Base-by-base conservation (phyloP, 2,329 filamentous ascomycete species). In the Penicillium sp. region DNA sequence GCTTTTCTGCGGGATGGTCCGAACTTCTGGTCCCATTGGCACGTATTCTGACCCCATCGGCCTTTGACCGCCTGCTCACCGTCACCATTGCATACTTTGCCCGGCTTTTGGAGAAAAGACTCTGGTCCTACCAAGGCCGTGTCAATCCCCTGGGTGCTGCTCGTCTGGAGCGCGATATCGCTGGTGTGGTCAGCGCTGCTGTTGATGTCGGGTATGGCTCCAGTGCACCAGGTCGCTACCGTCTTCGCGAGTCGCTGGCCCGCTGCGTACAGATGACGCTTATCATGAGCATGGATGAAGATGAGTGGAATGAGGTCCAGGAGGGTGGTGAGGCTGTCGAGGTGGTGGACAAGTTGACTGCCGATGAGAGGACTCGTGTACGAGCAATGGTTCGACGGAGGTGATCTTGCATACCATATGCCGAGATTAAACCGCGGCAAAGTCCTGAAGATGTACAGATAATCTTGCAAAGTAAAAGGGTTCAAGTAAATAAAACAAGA, bases 201-300 rank as follows among this genome's bases (percentile, higher is more conserved):
- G 62, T 69, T 14, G 64, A 66, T 39, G 55, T 65, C 2, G 61
- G 57, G 14, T 58, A 55, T 39, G 51, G 54, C 4, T 43, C 57
- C n/a, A 53, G 54, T 2, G 55, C 51, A 2, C 52, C 60, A 6
- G 61, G 56, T 3, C 80, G 84, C 55, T 95, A 94, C 59, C 77
- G 77, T 1, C 75, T 92, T 23, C 73, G 86, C 20, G 88, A 94
- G 56, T 66, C 76, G 2, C 95, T 95, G 67, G 73, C 75, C 17
- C 78, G 81, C 55, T 85, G 84, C 41, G 74, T 75, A 42, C 87
- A 95, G 71, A 82, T 95, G 53, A 78, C 84, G 40, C 79, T 93
- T 71, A 79, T 95, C 11, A 80, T 90, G 59, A 90, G 89, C 52
- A 93, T 95, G 87, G 89, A 95, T 60, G 85, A 92, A 22, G 89